These are phyloP conservation scores for Leishmania mexicana DNA, from an alignment of 208 protist genomes.

Conservation along the genomic window DNA sequence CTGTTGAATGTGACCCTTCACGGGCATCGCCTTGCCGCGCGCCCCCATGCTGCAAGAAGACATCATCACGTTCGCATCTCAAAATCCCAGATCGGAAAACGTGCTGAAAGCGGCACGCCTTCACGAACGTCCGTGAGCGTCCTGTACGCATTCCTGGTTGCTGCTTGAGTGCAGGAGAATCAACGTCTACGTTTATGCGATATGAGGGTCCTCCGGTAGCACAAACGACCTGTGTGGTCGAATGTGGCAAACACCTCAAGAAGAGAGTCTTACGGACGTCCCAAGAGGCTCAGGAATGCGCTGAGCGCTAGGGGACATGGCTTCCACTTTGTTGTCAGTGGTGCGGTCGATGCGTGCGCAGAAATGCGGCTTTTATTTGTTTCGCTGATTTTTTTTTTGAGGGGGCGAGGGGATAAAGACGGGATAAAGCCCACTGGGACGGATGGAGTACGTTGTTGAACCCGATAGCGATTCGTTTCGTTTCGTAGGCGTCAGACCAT, in stretches of 20 bases:
- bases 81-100: slow-evolving; percentile 37
- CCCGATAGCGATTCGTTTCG: not conserved
- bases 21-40: slow-evolving; percentile 56
- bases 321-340: not conserved
- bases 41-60: slow-evolving; percentile 57
- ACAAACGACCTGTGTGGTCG: not conserved
- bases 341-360: not conserved
- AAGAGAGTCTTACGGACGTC: not conserved
- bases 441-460: not conserved
- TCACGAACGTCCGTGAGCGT: slow-evolving; percentile 42
- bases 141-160: slow-evolving; percentile 50
- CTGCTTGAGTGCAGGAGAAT: not conserved
- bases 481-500: not conserved
- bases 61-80: slow-evolving; percentile 81
- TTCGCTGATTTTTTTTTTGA: not conserved
- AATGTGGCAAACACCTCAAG: not conserved
- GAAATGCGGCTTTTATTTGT: not conserved
- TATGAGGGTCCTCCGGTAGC: not conserved
- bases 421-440: not conserved
- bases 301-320: not conserved
- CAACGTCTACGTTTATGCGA: not conserved
- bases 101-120: slow-evolving; percentile 43
- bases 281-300: not conserved
- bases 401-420: not conserved
- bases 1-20: slow-evolving; percentile 44